Conservation (phyloP, 805 yeast species). For the Lipomyces chichibuensis region DNA sequence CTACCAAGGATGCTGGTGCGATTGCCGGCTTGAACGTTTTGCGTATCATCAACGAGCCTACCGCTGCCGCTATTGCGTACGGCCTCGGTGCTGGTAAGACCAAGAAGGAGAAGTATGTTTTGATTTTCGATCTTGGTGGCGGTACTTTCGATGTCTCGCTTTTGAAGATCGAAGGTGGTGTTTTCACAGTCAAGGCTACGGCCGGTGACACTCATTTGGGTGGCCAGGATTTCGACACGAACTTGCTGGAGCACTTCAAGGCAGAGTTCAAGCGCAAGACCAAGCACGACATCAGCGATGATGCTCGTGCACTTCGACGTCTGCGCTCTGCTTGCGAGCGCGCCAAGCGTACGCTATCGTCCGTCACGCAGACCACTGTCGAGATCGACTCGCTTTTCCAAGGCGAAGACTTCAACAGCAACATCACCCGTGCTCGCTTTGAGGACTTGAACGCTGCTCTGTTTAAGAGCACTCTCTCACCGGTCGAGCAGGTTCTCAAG, state of each 20-base stretch:
- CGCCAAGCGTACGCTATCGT: slow-evolving; percentile 97
- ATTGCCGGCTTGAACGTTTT: slow-evolving; percentile 83
- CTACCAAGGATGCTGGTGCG: slow-evolving; percentile 87
- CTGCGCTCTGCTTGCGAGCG: slow-evolving; percentile 98
- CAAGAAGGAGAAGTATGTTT: slow-evolving; percentile 80
- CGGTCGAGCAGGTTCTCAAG: slow-evolving; percentile 93
- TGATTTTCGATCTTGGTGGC: slow-evolving; percentile 95
- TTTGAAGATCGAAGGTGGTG: slow-evolving; percentile 91
- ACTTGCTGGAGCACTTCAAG: slow-evolving; percentile 90
- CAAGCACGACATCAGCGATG: slow-evolving; percentile 83
- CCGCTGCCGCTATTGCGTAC: slow-evolving; percentile 97
- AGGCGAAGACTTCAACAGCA: slow-evolving; percentile 93
- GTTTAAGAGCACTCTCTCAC: slow-evolving; percentile 91
- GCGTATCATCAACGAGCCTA: slow-evolving; percentile 87
- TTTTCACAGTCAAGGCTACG: slow-evolving; percentile 94
- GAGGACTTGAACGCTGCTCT: slow-evolving; percentile 92
- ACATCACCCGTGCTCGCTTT: slow-evolving; percentile 96
- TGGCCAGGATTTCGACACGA: slow-evolving; percentile 99
- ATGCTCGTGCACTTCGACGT: slow-evolving; percentile 96
- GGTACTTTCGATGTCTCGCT: slow-evolving; percentile 97
- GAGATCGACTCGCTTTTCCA: slow-evolving; percentile 94
- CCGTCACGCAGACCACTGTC: slow-evolving; percentile 92
- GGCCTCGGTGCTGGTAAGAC: slow-evolving; percentile 90
- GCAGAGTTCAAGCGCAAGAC: slow-evolving; percentile 95
- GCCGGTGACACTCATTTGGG: slow-evolving; percentile 99